These are phyloP conservation scores for Boletus tylopilopsis DNA, from an alignment of 768 basidiomycete species.

Conservation along the genomic window DNA sequence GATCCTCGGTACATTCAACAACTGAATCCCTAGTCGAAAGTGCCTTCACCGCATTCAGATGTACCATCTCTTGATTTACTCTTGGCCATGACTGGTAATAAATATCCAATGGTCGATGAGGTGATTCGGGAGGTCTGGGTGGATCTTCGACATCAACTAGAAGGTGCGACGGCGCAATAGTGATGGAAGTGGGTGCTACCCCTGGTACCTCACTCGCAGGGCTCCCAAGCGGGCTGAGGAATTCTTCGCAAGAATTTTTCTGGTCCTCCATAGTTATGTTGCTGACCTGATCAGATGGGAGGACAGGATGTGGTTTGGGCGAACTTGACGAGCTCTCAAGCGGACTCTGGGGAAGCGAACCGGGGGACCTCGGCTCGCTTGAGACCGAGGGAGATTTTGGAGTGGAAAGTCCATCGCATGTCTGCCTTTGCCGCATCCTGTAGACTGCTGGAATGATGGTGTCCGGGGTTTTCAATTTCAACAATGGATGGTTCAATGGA, in stretches of 20 bases:
- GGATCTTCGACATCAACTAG: conserved; percentile 7
- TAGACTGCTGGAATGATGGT: conserved; percentile 45
- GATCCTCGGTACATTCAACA: background rate
- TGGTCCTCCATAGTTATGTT: background rate
- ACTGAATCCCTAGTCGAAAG: background rate
- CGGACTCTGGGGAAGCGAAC: background rate
- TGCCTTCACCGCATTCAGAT: conserved; percentile 23
- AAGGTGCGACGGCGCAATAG: conserved; percentile 2
- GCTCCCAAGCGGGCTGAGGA: conserved; percentile 23
- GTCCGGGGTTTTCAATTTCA: conserved; percentile 64
- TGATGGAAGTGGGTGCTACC: background rate
- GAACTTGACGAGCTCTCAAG: background rate
- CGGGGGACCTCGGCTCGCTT: background rate
- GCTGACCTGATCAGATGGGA: background rate
- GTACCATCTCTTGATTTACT: conserved; percentile 36
- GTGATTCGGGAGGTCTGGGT: conserved; percentile 7
- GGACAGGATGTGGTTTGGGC: background rate
- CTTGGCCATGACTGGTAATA: conserved; percentile 33
- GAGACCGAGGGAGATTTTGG: background rate
- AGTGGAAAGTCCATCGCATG: background rate
- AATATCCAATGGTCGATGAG: conserved; percentile 14
- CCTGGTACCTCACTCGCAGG: conserved; percentile 7
- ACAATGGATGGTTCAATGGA: conserved; percentile 62
- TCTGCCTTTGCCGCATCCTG: conserved; percentile 21
- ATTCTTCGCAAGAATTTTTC: conserved; percentile 14